Conservation (phyloP, 2,329 filamentous ascomycete species). For the Aspergillus carbonarius region DNA sequence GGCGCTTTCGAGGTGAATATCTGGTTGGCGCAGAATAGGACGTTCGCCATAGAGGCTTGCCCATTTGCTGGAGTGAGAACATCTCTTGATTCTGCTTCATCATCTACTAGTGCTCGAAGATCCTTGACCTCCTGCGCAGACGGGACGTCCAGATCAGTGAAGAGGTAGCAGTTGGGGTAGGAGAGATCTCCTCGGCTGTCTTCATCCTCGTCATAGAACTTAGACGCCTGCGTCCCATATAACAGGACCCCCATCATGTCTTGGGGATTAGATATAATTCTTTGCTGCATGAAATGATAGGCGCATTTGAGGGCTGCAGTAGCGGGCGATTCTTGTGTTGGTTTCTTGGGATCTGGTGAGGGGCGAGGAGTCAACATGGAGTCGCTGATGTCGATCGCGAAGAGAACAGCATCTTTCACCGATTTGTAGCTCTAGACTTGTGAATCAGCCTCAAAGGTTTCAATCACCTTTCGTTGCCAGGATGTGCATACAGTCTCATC, state of each 20-base stretch:
- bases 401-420: constrained; percentile 95
- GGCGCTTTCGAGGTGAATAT: constrained; percentile 93
- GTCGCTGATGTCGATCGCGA: constrained; percentile 86
- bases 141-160: constrained; percentile 84
- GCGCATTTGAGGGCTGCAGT: constrained; percentile 89
- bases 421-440: constrained; percentile 74
- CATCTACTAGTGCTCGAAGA: constrained; percentile 72
- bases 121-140: constrained; percentile 82
- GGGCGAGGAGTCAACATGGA: constrained; percentile 77
- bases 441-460: not conserved
- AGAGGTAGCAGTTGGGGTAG: constrained; percentile 90
- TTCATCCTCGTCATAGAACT: constrained; percentile 68
- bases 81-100: constrained; percentile 68
- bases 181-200: constrained; percentile 57
- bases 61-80: constrained; percentile 70
- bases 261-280: constrained; percentile 92
- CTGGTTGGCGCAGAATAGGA: constrained; percentile 93
- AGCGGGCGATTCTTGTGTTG: constrained; percentile 73
- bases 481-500: constrained; percentile 42
- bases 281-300: constrained; percentile 94
- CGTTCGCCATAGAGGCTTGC: constrained; percentile 75
- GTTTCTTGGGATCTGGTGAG: constrained; percentile 67
- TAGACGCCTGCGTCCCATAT: constrained; percentile 84
- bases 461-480: not conserved
- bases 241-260: constrained; percentile 97